A percentile compares a stretch with the other conserved stretches of the same genome.
Conservation (phyloP, 2,329 filamentous ascomycete genomes). For the Fusarium nisikadoi region DNA sequence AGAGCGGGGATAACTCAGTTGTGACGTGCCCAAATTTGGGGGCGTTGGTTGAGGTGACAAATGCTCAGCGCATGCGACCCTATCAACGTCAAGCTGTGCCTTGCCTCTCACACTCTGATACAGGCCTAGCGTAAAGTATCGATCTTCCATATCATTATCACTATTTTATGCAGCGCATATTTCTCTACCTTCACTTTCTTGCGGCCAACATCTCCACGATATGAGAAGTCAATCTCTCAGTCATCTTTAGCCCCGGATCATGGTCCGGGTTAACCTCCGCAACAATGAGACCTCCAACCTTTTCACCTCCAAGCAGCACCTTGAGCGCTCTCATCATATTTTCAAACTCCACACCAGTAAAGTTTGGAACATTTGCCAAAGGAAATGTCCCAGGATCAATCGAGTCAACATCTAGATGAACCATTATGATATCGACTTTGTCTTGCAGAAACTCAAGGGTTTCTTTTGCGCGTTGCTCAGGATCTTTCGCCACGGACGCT, state of each 20-base stretch:
- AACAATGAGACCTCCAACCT: constrained; percentile 25
- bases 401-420: constrained; percentile 37
- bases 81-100: neutral
- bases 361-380: constrained; percentile 34
- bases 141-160: neutral
- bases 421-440: constrained; percentile 33
- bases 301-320: constrained; percentile 5
- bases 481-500: constrained; percentile 9
- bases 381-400: constrained; percentile 36
- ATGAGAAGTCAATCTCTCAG: constrained; percentile 9
- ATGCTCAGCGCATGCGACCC: neutral
- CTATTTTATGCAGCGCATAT: neutral
- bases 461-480: constrained; percentile 23
- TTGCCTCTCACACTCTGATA: neutral
- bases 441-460: constrained; percentile 23
- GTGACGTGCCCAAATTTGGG: neutral
- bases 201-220: constrained; percentile 13
- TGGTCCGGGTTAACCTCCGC: constrained; percentile 40
- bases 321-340: constrained; percentile 34
- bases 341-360: constrained; percentile 34
- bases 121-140: neutral
- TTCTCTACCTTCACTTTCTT: neutral
- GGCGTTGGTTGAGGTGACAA: neutral
- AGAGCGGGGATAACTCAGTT: neutral
- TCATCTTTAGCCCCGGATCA: constrained; percentile 29